Percentiles rank a stretch among this genome's conserved stretches.
Conservation (phyloP, 768 basidiomycete genomes). For the Panaeolus papilionaceus region DNA sequence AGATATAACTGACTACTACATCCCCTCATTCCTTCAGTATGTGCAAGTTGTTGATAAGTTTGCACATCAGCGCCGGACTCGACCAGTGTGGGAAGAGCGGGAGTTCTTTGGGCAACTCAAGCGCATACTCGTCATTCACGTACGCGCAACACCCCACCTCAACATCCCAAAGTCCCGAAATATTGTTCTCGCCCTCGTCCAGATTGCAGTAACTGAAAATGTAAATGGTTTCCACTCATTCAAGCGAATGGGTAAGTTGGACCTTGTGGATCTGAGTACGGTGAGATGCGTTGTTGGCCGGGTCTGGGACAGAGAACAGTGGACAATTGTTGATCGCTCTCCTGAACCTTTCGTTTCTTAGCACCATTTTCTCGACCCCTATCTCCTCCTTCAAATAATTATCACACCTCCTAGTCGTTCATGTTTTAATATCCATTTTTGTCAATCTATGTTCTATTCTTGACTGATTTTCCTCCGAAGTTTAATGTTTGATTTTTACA, state of each 20-base stretch:
- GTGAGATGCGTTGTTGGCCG: conserved; percentile 22
- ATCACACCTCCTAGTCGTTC: too few relatives aligned
- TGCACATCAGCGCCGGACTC: not conserved
- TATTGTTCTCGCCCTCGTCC: not conserved
- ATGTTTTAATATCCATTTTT: too few relatives aligned
- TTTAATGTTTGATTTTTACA: too few relatives aligned
- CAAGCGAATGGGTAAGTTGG: not conserved
- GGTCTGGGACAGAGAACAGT: conserved; percentile 9
- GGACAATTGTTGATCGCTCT: not conserved
- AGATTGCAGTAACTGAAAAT: not conserved
- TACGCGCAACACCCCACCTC: not conserved
- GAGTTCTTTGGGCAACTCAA: not conserved
- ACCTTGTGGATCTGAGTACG: conserved; percentile 8
- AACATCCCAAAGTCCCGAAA: not conserved
- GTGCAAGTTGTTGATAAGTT: conserved; percentile 5
- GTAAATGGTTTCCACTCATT: not conserved
- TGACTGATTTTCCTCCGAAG: too few relatives aligned
- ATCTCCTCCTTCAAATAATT: too few relatives aligned
- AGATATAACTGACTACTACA: not conserved
- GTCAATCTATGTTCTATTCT: too few relatives aligned
- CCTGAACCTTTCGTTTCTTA: not conserved
- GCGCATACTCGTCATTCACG: not conserved
- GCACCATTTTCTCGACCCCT: too few relatives aligned
- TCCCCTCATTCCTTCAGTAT: not conserved
- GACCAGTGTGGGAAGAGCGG: not conserved